phyloP scores from a whole-genome alignment of 208 protist species.

The Vickermania ingenoplastis region DNA sequence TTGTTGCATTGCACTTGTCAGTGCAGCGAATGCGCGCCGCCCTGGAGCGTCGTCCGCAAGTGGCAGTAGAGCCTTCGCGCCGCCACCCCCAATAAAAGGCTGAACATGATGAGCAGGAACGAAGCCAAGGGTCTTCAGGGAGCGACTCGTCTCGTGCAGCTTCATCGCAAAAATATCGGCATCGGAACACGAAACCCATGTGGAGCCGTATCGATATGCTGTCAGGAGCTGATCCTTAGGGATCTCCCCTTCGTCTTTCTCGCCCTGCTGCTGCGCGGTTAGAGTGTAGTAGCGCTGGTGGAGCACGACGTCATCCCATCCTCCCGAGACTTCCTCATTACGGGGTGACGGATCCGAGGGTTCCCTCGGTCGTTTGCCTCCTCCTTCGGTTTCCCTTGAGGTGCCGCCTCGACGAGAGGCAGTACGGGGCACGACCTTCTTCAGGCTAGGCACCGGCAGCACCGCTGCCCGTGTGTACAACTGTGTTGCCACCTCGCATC shows the following conservation, averaged over 20 bases:
- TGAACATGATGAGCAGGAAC: neutral
- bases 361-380: neutral
- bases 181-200: neutral
- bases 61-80: neutral
- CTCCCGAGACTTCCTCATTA: neutral
- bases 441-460: neutral
- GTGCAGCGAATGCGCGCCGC: neutral
- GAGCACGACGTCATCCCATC: neutral
- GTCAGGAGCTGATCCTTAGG: neutral
- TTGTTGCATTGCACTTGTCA: neutral
- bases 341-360: neutral
- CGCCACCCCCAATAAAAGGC: neutral
- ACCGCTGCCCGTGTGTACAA: neutral
- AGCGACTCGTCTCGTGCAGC: neutral
- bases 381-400: neutral
- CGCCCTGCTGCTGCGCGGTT: neutral
- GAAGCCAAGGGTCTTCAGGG: neutral
- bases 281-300: neutral
- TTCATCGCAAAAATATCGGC: neutral
- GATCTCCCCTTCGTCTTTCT: neutral
- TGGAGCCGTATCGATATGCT: neutral
- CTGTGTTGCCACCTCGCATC: neutral
- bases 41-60: neutral
- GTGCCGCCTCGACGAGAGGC: neutral
- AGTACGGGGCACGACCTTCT: neutral